Base-by-base conservation (phyloP, 768 basidiomycete species). In the Boletales sp. region DNA sequence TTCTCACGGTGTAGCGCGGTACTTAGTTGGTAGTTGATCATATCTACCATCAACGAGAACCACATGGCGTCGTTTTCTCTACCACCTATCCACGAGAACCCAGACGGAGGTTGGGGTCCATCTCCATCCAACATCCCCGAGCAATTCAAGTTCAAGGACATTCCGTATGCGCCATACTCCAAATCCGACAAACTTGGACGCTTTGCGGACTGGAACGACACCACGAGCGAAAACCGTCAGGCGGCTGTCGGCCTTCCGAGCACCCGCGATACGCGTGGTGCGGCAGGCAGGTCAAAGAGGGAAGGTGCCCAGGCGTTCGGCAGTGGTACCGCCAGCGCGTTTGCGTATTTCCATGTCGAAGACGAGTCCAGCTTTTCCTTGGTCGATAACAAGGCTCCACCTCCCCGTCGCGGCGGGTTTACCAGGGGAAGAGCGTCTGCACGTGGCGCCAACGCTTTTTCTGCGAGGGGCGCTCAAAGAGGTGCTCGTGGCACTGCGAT, bases 181-280 rank as follows among this genome's bases (percentile, higher is more conserved):
- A 99, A 99, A 82, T 86, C 91, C 34, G 96, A 99, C 78, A 97
- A 97, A 70, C 85, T 99, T 49, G 93, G 92, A 46, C 86, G 95
- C 46, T 90, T 99, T 64, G 95, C 95, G 42, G 95, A 99, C 74
- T 99, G 95, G 94, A 91, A 92, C 70, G 90, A 92, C 46, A 70
- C 82, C 21, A 78, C 84, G 30, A 64, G 78, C 45, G 86, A 88
- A 62, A 75, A 70, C 54, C 81, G 85, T 41, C 82, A 84, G 63
- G 59, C 76, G 34, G 69, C 77, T 49, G 68, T 74, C 33, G 81
- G 84, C 10, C 67, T 66, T 57, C 75, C 73, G 51, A 71, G 63
- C 54, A 65, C 78, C 50, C 71, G 80, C 58, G 70, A 71, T 44
- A 57, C 71, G n/a, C 81, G 84, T 44, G 76, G 77, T 34, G 75